Evolutionary conservation across 2,329 filamentous ascomycete genomes (phyloP), one percentile per base, ranked within the genome.

Genomic region (Leptographium galeiforme): DNA sequence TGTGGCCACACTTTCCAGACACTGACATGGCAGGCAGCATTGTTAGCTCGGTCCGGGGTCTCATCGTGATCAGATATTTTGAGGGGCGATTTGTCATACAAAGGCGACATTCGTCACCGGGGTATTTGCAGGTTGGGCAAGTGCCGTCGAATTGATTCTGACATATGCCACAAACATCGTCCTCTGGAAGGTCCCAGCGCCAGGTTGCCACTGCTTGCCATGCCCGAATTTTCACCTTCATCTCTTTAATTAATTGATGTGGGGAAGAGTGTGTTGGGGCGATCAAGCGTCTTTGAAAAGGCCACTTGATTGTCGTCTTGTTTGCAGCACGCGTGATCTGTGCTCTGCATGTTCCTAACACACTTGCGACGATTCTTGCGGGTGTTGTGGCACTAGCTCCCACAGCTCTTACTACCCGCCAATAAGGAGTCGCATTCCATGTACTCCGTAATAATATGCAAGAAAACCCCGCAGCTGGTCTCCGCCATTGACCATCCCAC

Each of bases 161-260:
- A 70, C 93, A 98, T 71, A 98, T 98, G 62, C 93, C 93, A 63
- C 93, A 98, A 58, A 97, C 90, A 66, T 98, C 91, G 71, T 96
- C 91, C 63, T 95, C 89, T 30, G 91, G 89, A 63, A 97, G 87
- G 67, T 97, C 88, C 93, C 93, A 98, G 59, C 88, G 84, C 93
- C 93, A 98, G 53, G 89, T 91, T 18, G 93, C 93, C 57, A 98
- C 89, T 5, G 89, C 87, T 63, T 93, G 85, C 89, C 91, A 97
- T 66, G 88, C 81, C 63, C 85, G 87, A 70, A 97, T 93, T 48
- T 82, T 93, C 72, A 97, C 89, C 71, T 95, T 97, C 93, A 98
- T 98, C 1, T 16, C 50, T 30, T 19, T 4, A 16, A 43, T 14
- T 19, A 7, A 4, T 33, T 19, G 4, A 8, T 14, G 18, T 10